Conservation (phyloP, 2,329 filamentous ascomycete genomes). For the Epichloe baconii region DNA sequence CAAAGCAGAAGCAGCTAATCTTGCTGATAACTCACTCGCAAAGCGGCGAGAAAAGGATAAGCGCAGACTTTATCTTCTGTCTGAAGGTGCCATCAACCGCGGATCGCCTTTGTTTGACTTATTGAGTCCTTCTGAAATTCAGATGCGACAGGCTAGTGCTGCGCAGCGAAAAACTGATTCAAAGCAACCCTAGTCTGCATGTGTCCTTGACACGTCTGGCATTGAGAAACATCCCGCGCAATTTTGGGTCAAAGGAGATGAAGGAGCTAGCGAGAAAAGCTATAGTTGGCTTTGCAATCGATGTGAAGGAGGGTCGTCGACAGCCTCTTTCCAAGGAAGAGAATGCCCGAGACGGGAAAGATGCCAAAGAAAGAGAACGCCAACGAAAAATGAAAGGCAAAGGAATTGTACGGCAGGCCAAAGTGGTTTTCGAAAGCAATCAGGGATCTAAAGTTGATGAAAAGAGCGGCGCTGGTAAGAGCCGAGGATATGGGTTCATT, state of each 20-base stretch:
- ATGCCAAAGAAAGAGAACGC: slow-evolving; percentile 65
- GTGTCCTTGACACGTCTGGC: slow-evolving; percentile 82
- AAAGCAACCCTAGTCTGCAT: slow-evolving; percentile 80
- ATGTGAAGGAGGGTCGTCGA: slow-evolving; percentile 68
- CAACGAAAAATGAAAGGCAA: slow-evolving; percentile 71
- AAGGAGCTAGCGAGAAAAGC: slow-evolving; percentile 85
- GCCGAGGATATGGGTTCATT: slow-evolving; percentile 91
- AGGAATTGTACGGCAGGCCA: slow-evolving; percentile 80
- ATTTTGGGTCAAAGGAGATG: slow-evolving; percentile 71
- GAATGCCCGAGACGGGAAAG: slow-evolving; percentile 61
- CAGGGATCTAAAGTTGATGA: slow-evolving; percentile 77
- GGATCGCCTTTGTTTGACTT: slow-evolving; percentile 65
- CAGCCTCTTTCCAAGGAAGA: slow-evolving; percentile 83
- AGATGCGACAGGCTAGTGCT: slow-evolving; percentile 76
- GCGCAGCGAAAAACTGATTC: slow-evolving; percentile 77
- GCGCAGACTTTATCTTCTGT: slow-evolving; percentile 74
- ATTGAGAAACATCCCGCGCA: slow-evolving; percentile 78
- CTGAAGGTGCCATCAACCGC: slow-evolving; percentile 71
- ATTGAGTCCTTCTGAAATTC: slow-evolving; percentile 66
- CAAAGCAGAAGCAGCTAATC: slow-evolving; percentile 62
- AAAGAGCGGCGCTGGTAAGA: slow-evolving; percentile 63
- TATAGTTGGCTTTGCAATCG: slow-evolving; percentile 86
- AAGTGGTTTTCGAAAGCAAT: slow-evolving; percentile 82
- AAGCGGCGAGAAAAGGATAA: slow-evolving; percentile 68
- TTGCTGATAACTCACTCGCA: slow-evolving; percentile 56